Evolutionary conservation across 768 basidiomycete genomes (phyloP), one percentile per base, ranked within the genome.

Genomic region (Glaciozyma martinii): DNA sequence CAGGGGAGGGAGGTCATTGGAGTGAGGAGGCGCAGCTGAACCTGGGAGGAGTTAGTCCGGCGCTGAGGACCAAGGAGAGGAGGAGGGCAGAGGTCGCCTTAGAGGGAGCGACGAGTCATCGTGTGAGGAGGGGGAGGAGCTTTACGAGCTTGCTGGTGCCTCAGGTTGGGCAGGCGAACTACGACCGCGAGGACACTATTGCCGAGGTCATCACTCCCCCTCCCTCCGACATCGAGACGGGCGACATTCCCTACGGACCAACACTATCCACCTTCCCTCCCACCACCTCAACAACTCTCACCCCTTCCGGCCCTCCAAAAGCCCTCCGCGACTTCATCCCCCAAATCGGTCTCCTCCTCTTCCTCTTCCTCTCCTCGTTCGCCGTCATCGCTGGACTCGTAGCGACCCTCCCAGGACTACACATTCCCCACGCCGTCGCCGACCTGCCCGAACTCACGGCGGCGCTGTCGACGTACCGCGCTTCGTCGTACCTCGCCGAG

Each of bases 311-410:
- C 37, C 13, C 5, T 47, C 21, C 27, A 44, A 25, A 66, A 29
- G 27, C 66, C 1, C 37, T 70, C 0, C 66, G 65, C 56, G 63
- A 66, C 32, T 66, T 68, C 18, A 40, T 69, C n/a, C 71, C 67
- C 3, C 71, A 71, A 37, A 62, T 74, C 58, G 46, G 32, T 27
- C 66, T 73, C 61, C 68, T 74, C 62, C 18, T 60, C 62, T 16
- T 65, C 54, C 64, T 72, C 46, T 74, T 74, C 67, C 15, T 66
- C 52, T 62, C 66, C n/a, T 74, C 74, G 10, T 66, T 72, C 55
- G 64, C 60, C 54, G 53, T 72, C 61, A 66, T 73, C 62, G 53
- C 59, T 47, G 54, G 56, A 64, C 59, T 66, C 54, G 66, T 74
- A 60, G 61, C 63, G 3, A 72, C 74, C 12, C 62, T 74, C 6